Evolutionary conservation across 2,329 filamentous ascomycete genomes (phyloP).

Genomic region (Didymella segeticola): DNA sequence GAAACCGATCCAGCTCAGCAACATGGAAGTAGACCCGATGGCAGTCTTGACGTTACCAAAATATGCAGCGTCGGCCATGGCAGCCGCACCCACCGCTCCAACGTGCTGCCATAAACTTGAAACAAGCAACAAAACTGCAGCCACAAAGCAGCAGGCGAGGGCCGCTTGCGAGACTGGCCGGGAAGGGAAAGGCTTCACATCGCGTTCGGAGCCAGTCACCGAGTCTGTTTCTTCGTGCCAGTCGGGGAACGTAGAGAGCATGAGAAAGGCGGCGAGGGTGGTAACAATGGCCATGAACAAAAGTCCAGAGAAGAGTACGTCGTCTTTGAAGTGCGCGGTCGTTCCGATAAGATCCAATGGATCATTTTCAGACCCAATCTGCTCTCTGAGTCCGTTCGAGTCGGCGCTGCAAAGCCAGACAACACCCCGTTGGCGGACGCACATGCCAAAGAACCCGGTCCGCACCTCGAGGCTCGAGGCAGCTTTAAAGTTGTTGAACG

Average conservation of each 20-base stretch:
- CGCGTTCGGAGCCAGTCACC: constrained; percentile 76
- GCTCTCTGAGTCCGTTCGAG: constrained; percentile 86
- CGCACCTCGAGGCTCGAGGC: constrained; percentile 83
- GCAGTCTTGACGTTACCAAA: constrained; percentile 87
- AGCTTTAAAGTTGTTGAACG: constrained; percentile 88
- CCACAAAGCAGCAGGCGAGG: constrained; percentile 83
- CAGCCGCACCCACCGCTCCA: constrained; percentile 92
- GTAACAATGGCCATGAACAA: constrained; percentile 99
- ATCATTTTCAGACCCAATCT: constrained; percentile 89
- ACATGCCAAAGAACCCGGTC: constrained; percentile 97
- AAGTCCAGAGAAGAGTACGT: constrained; percentile 97
- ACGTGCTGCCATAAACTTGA: constrained; percentile 88
- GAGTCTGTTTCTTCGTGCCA: constrained; percentile 92
- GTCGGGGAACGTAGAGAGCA: constrained; percentile 94
- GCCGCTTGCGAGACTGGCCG: constrained; percentile 90
- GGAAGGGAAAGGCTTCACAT: constrained; percentile 93
- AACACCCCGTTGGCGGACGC: constrained; percentile 87
- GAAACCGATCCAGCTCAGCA: constrained; percentile 97
- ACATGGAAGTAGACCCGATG: constrained; percentile 93
- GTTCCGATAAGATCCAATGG: constrained; percentile 97
- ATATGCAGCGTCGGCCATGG: constrained; percentile 89
- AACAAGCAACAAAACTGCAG: constrained; percentile 69
- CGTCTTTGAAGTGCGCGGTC: constrained; percentile 96
- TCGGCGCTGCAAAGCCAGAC: constrained; percentile 98
- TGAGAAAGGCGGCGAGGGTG: constrained; percentile 90